Conservation (phyloP, 1,139 yeast species). For the Candida sp. region DNA sequence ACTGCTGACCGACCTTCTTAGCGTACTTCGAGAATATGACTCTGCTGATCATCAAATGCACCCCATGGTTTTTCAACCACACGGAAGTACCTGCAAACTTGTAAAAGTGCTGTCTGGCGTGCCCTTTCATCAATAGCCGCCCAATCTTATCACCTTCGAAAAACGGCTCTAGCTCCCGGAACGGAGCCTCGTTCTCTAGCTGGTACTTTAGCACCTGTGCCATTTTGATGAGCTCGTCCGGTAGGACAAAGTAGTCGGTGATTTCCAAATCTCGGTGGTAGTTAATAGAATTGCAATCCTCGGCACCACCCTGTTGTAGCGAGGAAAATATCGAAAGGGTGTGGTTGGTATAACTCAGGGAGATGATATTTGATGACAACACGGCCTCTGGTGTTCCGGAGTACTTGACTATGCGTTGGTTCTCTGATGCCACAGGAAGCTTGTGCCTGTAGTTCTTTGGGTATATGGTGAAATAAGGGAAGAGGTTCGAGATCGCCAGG, state of each 20-base stretch:
- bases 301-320: background rate
- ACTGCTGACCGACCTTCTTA: constrained; percentile 30
- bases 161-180: constrained; percentile 21
- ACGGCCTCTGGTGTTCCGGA: background rate
- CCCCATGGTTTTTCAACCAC: constrained; percentile 32
- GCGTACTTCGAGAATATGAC: constrained; percentile 32
- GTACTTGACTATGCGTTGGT: background rate
- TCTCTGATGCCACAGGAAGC: background rate
- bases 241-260: background rate
- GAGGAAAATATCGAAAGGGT: constrained; percentile 6
- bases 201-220: constrained; percentile 16
- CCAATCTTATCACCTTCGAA: constrained; percentile 20
- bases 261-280: background rate
- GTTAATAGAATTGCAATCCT: background rate
- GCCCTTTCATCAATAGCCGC: constrained; percentile 21
- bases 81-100: constrained; percentile 41
- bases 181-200: constrained; percentile 19
- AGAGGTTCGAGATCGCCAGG: background rate
- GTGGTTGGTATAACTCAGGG: constrained; percentile 6
- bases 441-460: background rate
- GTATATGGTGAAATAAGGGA: background rate
- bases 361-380: background rate
- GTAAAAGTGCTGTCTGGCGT: constrained; percentile 35
- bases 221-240: constrained; percentile 26
- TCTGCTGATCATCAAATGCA: constrained; percentile 37